These are phyloP conservation scores for Hordeum vulgare DNA, from an alignment of 176 grass and related monocot species.

Conservation along the genomic window MorexV3_pseudomolecules_assembly NC_058519.1:180661617-180662116, in stretches of 20 bases:
- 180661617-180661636: slow-evolving; percentile 13
- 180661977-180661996: too few species aligned
- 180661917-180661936: too few species aligned
- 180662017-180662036: background rate
- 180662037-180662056: background rate
- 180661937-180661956: too few species aligned
- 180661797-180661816: background rate
- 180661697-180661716: background rate
- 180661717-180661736: background rate
- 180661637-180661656: background rate
- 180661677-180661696: background rate
- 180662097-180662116: background rate
- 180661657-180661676: background rate
- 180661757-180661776: background rate
- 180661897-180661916: background rate
- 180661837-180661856: background rate
- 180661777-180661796: too few species aligned
- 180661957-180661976: too few species aligned
- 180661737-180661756: background rate
- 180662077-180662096: background rate
- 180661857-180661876: background rate
- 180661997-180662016: too few species aligned
- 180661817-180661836: background rate
- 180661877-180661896: background rate
- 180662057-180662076: background rate